phyloP scores from a whole-genome alignment of 139 green algal genomes.

The Trebouxia sp. region DNA sequence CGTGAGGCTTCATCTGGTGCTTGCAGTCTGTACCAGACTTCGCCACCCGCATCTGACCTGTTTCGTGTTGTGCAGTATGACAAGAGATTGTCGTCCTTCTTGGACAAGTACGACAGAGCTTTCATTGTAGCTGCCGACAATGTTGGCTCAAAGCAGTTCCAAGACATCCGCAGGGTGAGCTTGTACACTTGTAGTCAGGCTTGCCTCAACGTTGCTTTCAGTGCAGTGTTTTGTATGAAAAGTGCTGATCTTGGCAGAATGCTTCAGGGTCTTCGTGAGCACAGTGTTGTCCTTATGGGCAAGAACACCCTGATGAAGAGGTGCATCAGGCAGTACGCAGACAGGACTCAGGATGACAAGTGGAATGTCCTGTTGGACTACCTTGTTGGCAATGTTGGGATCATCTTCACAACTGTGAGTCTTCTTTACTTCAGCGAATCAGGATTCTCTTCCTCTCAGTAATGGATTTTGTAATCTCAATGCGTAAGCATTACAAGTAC shows the following conservation, averaged over 20 bases:
- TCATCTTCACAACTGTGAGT: conserved; percentile 96
- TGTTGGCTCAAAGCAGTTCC: conserved; percentile 98
- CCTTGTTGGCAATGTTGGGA: conserved; percentile 96
- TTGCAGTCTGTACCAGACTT: background rate
- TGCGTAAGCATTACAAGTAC: too few relatives aligned
- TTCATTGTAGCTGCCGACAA: conserved; percentile 98
- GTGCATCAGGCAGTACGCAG: conserved; percentile 92
- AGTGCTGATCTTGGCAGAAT: too few relatives aligned
- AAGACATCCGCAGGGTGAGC: conserved; percentile 91
- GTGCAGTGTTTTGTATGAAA: background rate
- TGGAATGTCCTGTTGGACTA: conserved; percentile 84
- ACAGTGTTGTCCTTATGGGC: conserved; percentile 95
- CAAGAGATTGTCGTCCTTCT: conserved; percentile 73
- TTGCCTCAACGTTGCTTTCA: background rate
- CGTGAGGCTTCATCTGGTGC: conserved; percentile 33
- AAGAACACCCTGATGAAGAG: conserved; percentile 99
- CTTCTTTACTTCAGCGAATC: too few relatives aligned
- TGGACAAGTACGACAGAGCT: conserved; percentile 83
- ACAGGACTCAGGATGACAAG: conserved; percentile 86
- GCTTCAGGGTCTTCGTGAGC: conserved; percentile 80
- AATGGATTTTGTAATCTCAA: too few relatives aligned
- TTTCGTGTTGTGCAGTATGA: conserved; percentile 77
- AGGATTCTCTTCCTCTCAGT: too few relatives aligned
- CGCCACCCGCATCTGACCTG: background rate
- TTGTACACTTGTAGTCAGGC: too few relatives aligned